These are phyloP conservation scores for Geosmithia putterillii DNA, from an alignment of 2,329 filamentous ascomycete species.

Conservation along the genomic window DNA sequence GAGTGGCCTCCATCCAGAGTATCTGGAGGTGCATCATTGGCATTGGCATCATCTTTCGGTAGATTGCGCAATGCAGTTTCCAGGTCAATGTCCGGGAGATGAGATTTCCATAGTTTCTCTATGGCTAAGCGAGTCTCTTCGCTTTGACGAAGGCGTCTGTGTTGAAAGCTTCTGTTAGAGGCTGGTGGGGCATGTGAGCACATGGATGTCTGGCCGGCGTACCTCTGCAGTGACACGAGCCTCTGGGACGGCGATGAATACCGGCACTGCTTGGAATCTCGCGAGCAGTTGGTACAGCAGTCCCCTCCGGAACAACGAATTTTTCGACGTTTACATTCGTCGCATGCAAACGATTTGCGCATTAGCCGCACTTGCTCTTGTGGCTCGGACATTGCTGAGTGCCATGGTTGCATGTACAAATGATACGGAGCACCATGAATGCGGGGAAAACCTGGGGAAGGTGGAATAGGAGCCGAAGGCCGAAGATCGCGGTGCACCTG, in stretches of 20 bases:
- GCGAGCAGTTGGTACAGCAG: not conserved
- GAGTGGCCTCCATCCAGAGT: not conserved
- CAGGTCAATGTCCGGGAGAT: not conserved
- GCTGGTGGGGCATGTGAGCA: no score
- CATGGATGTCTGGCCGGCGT: not conserved
- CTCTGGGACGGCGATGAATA: constrained; percentile 1
- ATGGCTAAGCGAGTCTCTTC: not conserved
- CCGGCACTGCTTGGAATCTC: not conserved
- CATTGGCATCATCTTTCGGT: not conserved
- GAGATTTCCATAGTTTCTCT: not conserved
- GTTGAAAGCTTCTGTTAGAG: no score
- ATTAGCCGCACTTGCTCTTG: not conserved
- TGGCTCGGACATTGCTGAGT: not conserved
- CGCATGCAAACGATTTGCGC: constrained; percentile 1
- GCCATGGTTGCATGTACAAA: not conserved
- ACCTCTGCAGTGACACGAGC: constrained; percentile 1
- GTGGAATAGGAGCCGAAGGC: not conserved
- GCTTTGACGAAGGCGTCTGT: not conserved
- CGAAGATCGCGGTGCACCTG: not conserved
- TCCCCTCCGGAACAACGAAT: constrained; percentile 1
- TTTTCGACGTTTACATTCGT: constrained; percentile 2
- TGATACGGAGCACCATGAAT: not conserved
- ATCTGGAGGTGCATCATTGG: not conserved
- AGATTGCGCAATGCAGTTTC: not conserved
- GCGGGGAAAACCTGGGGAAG: not conserved